phyloP scores from a whole-genome alignment of 2,329 filamentous ascomycete species.

The Fusarium subtropicale region DNA sequence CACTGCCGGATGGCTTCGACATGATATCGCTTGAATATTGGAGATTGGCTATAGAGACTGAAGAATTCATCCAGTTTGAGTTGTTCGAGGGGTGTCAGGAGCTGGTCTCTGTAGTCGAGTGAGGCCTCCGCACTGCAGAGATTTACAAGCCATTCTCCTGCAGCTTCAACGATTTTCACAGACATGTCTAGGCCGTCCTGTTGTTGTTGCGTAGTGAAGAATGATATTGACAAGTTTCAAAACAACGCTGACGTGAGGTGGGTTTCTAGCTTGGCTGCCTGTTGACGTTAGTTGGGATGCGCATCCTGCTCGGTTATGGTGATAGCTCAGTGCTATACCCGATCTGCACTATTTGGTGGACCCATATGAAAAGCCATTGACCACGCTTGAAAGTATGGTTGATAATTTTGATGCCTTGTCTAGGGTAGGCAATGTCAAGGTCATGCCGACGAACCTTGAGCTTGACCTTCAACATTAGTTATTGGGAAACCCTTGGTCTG shows the following conservation, averaged over 20 bases:
- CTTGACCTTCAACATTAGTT: no score
- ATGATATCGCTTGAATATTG: neutral
- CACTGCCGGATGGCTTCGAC: constrained; percentile 10
- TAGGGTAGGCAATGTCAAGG: no score
- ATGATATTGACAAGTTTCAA: neutral
- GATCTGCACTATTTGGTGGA: neutral
- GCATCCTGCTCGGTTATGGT: constrained; percentile 6
- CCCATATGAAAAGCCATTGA: neutral
- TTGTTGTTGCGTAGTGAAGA: neutral
- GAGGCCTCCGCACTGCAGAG: neutral
- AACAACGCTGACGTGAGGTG: neutral
- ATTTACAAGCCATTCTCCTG: constrained; percentile 18
- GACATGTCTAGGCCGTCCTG: no score
- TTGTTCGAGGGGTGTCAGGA: constrained; percentile 6
- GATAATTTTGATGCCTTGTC: no score
- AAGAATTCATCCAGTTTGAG: constrained; percentile 30
- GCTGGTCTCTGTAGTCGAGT: neutral
- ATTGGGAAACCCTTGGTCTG: no score
- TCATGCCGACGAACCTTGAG: no score
- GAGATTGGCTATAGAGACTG: neutral
- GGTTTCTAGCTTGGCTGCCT: neutral
- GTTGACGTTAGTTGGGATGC: neutral
- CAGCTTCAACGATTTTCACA: neutral
- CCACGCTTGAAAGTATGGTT: no score
- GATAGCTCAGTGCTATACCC: neutral